Evolutionary conservation across 441 rosid species (phyloP), one percentile per base, ranked within the genome.

Genomic region (Biscutella laevigata): DNA sequence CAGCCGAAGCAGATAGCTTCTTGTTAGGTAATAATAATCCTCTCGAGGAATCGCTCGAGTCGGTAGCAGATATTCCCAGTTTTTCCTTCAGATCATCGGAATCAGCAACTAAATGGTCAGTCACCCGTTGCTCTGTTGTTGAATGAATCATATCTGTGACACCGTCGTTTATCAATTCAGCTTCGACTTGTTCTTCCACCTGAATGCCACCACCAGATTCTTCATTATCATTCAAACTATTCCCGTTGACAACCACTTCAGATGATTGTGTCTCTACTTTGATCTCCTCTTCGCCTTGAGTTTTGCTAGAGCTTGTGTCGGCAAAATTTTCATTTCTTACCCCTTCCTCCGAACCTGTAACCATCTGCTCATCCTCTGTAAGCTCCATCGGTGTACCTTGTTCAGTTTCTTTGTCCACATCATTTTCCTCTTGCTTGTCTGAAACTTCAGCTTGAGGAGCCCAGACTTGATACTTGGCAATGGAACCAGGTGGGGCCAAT

Each of bases 1-100:
- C 90, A 40, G 98, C 98, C 21, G 96, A 91, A 40, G 98, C 98
- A 36, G 98, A 91, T 60, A 91, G 68, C 73, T 88, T 91, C 71
- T 76, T 85, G 67, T 74, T 80, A 36, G 83, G 78, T n/a, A n/a
- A n/a, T 53, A 80, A 19, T 13, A 64, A 49, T 56, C 70, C 85
- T 53, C 63, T 69, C 26, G 65, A 29, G 27, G 45, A 56, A 38
- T 78, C 86, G 47, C 75, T 74, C 12, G 74, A 68, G 65, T 63
- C 76, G n/a, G 68, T 40, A 53, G 51, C 56, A 51, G 67, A 40
- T 36, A 56, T 48, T 37, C 71, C 56, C 45, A 53, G 40, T 71
- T 76, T 83, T 47, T 79, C 95, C 77, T 76, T 87, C 71, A 66
- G 52, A 63, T 81, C 94, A 71, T 77, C 84, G 2, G 57, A 51